Base-by-base conservation (phyloP, 148 eudicot species). In the Polygonum aviculare region DNA sequence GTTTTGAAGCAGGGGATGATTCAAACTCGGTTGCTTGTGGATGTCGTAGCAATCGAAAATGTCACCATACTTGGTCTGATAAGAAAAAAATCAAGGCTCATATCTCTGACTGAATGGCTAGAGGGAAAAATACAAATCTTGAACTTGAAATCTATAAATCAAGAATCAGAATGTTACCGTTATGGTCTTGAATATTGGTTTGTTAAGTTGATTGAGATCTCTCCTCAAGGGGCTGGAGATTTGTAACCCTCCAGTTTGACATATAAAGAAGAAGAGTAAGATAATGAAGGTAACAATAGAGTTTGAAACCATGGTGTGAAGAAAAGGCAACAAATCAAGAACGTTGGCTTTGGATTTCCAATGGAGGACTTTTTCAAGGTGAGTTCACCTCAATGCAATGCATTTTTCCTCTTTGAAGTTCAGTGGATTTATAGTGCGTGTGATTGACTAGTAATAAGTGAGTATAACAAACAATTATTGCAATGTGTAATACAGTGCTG, bases 21-120 rank as follows among this genome's bases (percentile, higher is more conserved):
- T 18, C 8, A 63, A 35, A 67, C 72, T 67, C 10, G 41, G 72
- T 38, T 67, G 72, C 45, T 67, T 67, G 45, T 67, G 9, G 72
- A 67, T 38, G 45, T 67, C 72, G 45, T 36, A 11, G 7, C 72
- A 67, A 36, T 67, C 72, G 21, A 67, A 35, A 67, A 67, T 67
- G 44, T 67, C 72, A 16, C 72, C 72, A 16, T 67, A 67, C 41
- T 38, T 38, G 7, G 72, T 67, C 72, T 67, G 72, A 2, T 36
- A 67, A 35, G 16, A 15, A 6, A 12, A 12, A 6, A 38, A 31
- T 60, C 69, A 60, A 22, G 15, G 3, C 5, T 6, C 10, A 14
- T 15, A 36, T 35, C 10, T 33, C 16, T 36, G 8, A 38, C 38
- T 26, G 38, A 62, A 62, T 26, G 16, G 19, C 21, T 48, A 54